phyloP scores from a whole-genome alignment of 2,329 filamentous ascomycete species.

The Colletotrichum cuscutae region DNA sequence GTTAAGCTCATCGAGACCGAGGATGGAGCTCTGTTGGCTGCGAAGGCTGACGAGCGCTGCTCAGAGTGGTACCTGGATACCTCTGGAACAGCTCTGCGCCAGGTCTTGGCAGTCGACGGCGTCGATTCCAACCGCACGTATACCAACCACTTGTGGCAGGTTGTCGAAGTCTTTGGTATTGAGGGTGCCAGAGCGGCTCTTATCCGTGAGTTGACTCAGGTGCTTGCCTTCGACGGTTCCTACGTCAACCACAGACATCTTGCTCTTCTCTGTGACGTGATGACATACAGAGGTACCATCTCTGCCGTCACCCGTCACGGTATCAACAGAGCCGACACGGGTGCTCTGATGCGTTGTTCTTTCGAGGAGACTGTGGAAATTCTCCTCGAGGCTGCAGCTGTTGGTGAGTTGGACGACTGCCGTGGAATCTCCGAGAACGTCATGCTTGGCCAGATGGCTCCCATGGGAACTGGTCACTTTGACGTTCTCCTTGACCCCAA shows the following conservation, averaged over 20 bases:
- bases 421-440: conserved; percentile 98
- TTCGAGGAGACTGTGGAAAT: conserved; percentile 99
- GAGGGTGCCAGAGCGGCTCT: conserved; percentile 91
- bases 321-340: conserved; percentile 97
- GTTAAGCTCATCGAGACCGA: conserved; percentile 72
- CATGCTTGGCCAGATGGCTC: conserved; percentile 96
- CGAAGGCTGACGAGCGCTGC: conserved; percentile 79
- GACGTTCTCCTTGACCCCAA: conserved; percentile 92
- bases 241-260: conserved; percentile 99
- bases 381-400: conserved; percentile 91
- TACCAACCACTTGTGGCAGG: conserved; percentile 95
- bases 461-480: conserved; percentile 96
- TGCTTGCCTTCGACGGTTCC: conserved; percentile 97
- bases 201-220: conserved; percentile 87
- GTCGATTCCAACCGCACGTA: conserved; percentile 89
- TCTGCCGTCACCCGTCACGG: conserved; percentile 98
- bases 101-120: conserved; percentile 86
- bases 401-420: conserved; percentile 96
- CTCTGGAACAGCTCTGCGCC: conserved; percentile 85
- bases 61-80: conserved; percentile 98
- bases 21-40: conserved; percentile 79
- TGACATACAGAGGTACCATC: conserved; percentile 94
- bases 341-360: conserved; percentile 98
- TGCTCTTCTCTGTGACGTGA: conserved; percentile 93
- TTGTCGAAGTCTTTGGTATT: conserved; percentile 95